Conservation (phyloP, 1,139 yeast species). For the Saccharomyces hybrid region DNA sequence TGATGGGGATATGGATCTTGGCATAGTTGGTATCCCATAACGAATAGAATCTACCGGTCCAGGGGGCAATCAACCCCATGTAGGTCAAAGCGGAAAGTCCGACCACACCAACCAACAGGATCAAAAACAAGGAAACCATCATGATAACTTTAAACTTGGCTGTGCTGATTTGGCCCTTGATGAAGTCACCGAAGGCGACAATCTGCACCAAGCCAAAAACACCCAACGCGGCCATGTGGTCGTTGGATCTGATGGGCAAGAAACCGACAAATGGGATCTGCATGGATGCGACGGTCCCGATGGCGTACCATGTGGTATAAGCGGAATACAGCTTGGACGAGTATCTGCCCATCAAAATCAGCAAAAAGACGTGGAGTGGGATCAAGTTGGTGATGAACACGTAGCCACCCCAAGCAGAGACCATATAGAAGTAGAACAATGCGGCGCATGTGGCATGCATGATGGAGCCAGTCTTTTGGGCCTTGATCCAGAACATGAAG, state of each 20-base stretch:
- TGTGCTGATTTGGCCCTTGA: slow-evolving; percentile 65
- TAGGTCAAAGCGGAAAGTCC: too few relatives aligned
- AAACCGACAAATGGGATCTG: slow-evolving; percentile 98
- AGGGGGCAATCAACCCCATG: slow-evolving; percentile 93
- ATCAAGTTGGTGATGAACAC: slow-evolving; percentile 96
- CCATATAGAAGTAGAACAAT: slow-evolving; percentile 99
- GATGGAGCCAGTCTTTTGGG: slow-evolving; percentile 87
- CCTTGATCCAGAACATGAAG: slow-evolving; percentile 91
- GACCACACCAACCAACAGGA: too few relatives aligned
- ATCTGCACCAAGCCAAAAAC: slow-evolving; percentile 92
- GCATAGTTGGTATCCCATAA: slow-evolving; percentile 98
- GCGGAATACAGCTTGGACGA: slow-evolving; percentile 77
- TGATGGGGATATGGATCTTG: slow-evolving; percentile 95
- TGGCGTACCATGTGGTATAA: slow-evolving; percentile 94
- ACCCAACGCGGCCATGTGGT: slow-evolving; percentile 98
- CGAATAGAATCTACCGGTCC: slow-evolving; percentile 99
- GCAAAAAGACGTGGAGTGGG: slow-evolving; percentile 89
- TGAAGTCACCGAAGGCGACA: slow-evolving; percentile 78
- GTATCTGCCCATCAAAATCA: slow-evolving; percentile 92
- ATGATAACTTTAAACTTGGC: slow-evolving; percentile 74
- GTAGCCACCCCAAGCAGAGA: slow-evolving; percentile 99
- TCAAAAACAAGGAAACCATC: slow-evolving; percentile 51
- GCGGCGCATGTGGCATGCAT: slow-evolving; percentile 82
- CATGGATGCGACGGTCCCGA: slow-evolving; percentile 97
- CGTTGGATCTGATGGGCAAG: slow-evolving; percentile 92